Evolutionary conservation across 495 filamentous ascomycete species (phyloP).

Genomic region (Ramalina intermedia): DNA sequence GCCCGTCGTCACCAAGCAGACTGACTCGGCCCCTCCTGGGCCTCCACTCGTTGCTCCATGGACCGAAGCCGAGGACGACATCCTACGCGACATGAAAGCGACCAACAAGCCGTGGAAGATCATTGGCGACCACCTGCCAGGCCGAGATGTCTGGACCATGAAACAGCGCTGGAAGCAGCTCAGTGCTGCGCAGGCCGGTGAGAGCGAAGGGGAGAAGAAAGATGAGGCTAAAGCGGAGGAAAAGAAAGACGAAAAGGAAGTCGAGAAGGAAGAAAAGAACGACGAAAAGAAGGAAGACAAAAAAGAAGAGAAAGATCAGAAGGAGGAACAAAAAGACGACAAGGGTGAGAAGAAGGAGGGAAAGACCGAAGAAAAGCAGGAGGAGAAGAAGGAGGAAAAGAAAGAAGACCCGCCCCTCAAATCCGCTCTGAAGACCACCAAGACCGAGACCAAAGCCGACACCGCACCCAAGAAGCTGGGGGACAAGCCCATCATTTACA

Average conservation of each 20-base stretch:
- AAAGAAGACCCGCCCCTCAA: not conserved
- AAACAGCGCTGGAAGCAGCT: slow-evolving; percentile 15
- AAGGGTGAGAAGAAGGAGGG: not conserved
- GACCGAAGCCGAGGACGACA: slow-evolving; percentile 16
- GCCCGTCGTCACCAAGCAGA: not conserved
- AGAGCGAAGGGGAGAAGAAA: not conserved
- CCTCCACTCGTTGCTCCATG: slow-evolving; percentile 3
- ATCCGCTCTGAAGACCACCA: not conserved
- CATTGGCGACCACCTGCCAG: slow-evolving; percentile 12
- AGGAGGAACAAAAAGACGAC: not conserved
- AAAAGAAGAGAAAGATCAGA: slow-evolving; percentile 1
- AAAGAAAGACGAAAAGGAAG: not conserved
- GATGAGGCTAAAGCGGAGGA: not conserved
- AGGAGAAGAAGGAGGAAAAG: not conserved
- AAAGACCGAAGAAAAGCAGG: not conserved
- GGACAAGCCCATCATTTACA: slow-evolving; percentile 6
- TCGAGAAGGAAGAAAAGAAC: not conserved
- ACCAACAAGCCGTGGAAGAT: slow-evolving; percentile 16
- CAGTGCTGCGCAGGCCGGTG: not conserved
- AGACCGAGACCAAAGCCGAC: not conserved
- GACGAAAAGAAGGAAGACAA: not conserved
- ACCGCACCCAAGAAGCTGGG: not conserved
- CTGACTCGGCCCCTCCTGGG: not conserved
- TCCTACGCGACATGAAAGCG: slow-evolving; percentile 13
- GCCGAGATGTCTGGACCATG: slow-evolving; percentile 12